These are phyloP conservation scores for Penicillium atrosanguineum DNA, from an alignment of 495 filamentous ascomycete genomes.

Conservation along the genomic window DNA sequence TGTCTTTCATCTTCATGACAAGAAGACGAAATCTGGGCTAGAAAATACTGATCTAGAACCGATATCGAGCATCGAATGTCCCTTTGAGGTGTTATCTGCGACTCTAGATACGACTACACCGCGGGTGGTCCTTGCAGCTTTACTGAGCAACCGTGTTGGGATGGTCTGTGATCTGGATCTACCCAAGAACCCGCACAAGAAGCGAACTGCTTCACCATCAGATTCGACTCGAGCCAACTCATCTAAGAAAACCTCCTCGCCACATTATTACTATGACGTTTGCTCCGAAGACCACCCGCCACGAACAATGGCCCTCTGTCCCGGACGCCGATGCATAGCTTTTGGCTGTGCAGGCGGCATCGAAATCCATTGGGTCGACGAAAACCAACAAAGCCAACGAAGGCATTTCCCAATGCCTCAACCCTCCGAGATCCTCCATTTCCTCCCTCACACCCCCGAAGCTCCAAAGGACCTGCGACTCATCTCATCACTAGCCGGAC, in stretches of 20 bases:
- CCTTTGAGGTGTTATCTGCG: slow-evolving; percentile 55
- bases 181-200: background rate
- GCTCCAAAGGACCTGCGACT: slow-evolving; percentile 52
- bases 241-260: slow-evolving; percentile 22
- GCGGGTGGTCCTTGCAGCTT: slow-evolving; percentile 57
- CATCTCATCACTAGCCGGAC: slow-evolving; percentile 63
- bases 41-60: slow-evolving; percentile 33
- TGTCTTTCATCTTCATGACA: slow-evolving; percentile 53
- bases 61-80: slow-evolving; percentile 58
- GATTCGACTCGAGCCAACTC: background rate
- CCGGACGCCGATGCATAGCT: slow-evolving; percentile 64
- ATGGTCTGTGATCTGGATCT: slow-evolving; percentile 57
- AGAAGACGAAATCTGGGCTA: slow-evolving; percentile 11
- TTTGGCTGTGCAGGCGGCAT: slow-evolving; percentile 69
- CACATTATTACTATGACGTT: slow-evolving; percentile 52
- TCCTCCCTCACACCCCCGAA: slow-evolving; percentile 56
- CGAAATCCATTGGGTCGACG: slow-evolving; percentile 72
- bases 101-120: slow-evolving; percentile 62
- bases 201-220: background rate
- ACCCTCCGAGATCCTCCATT: slow-evolving; percentile 65
- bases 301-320: slow-evolving; percentile 66
- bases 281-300: slow-evolving; percentile 66
- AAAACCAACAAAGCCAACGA: slow-evolving; percentile 56
- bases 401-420: slow-evolving; percentile 65
- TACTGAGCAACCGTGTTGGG: slow-evolving; percentile 61